These are phyloP conservation scores for Coelastrella sp. DNA, from an alignment of 139 green algal species.

Conservation along the genomic window DNA sequence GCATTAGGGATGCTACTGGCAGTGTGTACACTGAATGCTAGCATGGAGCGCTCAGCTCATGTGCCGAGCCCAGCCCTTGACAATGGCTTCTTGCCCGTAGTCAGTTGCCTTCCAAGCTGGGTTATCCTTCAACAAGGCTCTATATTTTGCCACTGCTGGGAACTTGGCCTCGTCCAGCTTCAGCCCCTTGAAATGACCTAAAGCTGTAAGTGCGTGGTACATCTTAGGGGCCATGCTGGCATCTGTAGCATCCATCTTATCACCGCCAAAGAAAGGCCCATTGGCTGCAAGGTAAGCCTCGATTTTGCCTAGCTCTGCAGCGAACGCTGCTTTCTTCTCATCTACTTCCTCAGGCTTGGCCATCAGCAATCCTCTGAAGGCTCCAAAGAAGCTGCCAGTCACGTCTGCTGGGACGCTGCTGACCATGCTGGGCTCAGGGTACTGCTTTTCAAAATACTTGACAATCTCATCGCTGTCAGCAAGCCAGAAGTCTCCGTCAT, in stretches of 20 bases:
- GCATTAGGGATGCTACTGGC: no score
- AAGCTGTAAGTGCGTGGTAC: conserved; percentile 78
- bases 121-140: conserved; percentile 58
- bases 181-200: conserved; percentile 76
- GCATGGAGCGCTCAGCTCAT: no score
- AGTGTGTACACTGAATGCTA: no score
- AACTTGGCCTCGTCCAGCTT: conserved; percentile 17
- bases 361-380: conserved; percentile 62
- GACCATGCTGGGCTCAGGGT: conserved; percentile 24
- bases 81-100: conserved; percentile 67
- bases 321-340: conserved; percentile 63
- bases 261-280: conserved; percentile 76
- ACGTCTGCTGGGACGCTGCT: conserved; percentile 39
- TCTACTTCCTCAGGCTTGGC: conserved; percentile 53
- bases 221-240: conserved; percentile 81
- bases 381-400: conserved; percentile 41
- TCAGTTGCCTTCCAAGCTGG: conserved; percentile 75
- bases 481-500: conserved; percentile 63
- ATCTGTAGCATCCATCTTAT: conserved; percentile 72
- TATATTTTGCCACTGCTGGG: conserved; percentile 61
- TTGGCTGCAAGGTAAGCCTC: conserved; percentile 34
- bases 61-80: conserved; percentile 71
- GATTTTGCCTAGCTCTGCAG: conserved; percentile 54
- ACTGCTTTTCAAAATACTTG: conserved; percentile 77
- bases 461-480: conserved; percentile 74